phyloP scores from a whole-genome alignment of 2,329 filamentous ascomycete genomes.

The Xylariomycetidae sp. region DNA sequence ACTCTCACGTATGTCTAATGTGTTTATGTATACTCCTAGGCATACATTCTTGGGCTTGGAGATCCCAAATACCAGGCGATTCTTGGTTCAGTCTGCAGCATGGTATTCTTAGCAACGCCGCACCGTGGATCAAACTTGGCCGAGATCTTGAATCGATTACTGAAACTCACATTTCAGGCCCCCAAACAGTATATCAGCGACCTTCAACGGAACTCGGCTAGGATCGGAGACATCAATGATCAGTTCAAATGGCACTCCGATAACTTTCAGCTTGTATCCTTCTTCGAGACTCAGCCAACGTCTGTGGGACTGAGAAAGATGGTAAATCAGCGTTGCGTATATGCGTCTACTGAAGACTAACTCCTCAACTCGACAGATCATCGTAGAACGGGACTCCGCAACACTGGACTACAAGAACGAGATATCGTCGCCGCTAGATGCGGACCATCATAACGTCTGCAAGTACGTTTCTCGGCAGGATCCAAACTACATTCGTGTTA shows the following conservation, averaged over 20 bases:
- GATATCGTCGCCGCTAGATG: neutral
- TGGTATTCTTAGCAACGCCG: neutral
- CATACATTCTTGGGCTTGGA: neutral
- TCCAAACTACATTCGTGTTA: neutral
- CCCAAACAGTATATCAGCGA: slow-evolving; percentile 2
- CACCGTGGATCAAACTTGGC: neutral
- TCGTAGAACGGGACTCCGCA: slow-evolving; percentile 1
- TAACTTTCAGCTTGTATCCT: neutral
- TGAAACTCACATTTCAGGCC: neutral
- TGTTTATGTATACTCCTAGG: neutral
- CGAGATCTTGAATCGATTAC: neutral
- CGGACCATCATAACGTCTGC: slow-evolving; percentile 1
- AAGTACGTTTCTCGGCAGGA: slow-evolving; percentile 1
- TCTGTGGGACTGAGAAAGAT: neutral
- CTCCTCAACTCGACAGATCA: slow-evolving; percentile 1
- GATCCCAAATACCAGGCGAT: neutral
- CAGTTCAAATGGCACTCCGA: neutral
- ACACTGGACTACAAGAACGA: neutral
- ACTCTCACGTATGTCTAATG: neutral
- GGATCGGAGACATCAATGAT: slow-evolving; percentile 1
- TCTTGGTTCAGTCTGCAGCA: neutral
- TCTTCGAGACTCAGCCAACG: neutral
- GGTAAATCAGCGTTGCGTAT: neutral
- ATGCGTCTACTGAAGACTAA: too few relatives aligned
- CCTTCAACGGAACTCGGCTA: neutral